Evolutionary conservation across 1,139 yeast genomes (phyloP), one percentile per base, ranked within the genome.

Genomic region (Suhomyces wounanorum): DNA sequence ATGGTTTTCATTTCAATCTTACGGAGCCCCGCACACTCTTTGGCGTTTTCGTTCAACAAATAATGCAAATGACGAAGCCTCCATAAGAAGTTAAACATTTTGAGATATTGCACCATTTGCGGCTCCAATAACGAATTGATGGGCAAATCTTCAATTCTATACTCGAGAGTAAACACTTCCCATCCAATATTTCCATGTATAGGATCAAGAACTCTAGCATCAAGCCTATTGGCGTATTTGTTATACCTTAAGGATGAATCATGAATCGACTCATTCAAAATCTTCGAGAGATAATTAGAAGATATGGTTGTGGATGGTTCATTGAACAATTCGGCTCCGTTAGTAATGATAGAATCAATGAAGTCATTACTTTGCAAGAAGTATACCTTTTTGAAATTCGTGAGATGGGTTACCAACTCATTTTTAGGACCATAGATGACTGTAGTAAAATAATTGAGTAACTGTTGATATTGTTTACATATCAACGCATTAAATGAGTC

Each of bases 131-230:
- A 47, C 1, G 62, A 52, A 28, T 75, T 71, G 18, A 87, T 75
- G 17, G 82, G 92, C 63, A 80, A 67, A 45, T 81, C 87, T 14
- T 68, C 68, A 5, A 90, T 73, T 47, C 84, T 77, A 64, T 89
- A 94, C 62, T 91, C 97, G 44, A 94, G 72, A 0, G 97, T 90
- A 66, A 94, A 92, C 3, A 89, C 91, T 63, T 92, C 96, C 98
- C 98, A 94, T 0, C 91, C 92, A 46, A 73, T 79, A 25, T 78
- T 83, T 0, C 95, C 95, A 58, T 85, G 69, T 25, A 65, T 62
- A 38, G 85, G 70, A 53, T 84, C 92, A 46, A 91, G 75, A 44
- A 92, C 78, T 44, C 97, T 75, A 0, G 97, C 96, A 71, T 94
- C 98, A 16, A 94, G 65, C 47, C 90, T 72, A 35, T 63, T 56